Percentiles rank a stretch among this genome's conserved stretches.
Evolutionary conservation across 2,329 filamentous ascomycete species (phyloP).

Genomic region (Botryotinia globosa): DNA sequence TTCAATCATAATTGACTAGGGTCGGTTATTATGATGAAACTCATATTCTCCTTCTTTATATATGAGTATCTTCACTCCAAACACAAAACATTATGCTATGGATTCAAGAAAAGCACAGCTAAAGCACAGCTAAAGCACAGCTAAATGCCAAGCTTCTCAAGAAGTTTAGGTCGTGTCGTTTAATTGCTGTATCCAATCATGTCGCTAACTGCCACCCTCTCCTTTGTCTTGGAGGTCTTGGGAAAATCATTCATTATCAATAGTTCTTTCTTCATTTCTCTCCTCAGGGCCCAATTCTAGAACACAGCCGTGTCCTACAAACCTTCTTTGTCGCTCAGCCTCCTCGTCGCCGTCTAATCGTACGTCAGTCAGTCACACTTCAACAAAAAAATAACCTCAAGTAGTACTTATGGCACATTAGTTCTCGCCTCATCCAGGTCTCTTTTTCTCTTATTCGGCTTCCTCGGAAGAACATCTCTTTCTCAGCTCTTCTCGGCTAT

Average conservation of each 20-base stretch:
- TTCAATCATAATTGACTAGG: neutral
- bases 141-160: neutral
- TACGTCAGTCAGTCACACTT: neutral
- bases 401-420: neutral
- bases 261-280: neutral
- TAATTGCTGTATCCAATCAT: neutral
- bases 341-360: neutral
- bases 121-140: neutral
- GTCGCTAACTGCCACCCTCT: neutral
- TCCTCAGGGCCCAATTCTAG: neutral
- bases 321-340: slow-evolving; percentile 2
- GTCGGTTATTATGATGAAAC: neutral
- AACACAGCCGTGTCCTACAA: neutral
- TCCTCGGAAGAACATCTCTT: neutral
- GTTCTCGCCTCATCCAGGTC: neutral
- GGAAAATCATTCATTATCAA: neutral
- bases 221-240: neutral
- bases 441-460: neutral
- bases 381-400: neutral
- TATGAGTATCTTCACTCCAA: neutral
- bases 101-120: neutral
- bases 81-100: slow-evolving; percentile 10
- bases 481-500: neutral
- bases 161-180: neutral
- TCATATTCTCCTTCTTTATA: neutral